Evolutionary conservation across 257 asterid genomes (phyloP).

Genomic region (Agastache rugosa): DNA sequence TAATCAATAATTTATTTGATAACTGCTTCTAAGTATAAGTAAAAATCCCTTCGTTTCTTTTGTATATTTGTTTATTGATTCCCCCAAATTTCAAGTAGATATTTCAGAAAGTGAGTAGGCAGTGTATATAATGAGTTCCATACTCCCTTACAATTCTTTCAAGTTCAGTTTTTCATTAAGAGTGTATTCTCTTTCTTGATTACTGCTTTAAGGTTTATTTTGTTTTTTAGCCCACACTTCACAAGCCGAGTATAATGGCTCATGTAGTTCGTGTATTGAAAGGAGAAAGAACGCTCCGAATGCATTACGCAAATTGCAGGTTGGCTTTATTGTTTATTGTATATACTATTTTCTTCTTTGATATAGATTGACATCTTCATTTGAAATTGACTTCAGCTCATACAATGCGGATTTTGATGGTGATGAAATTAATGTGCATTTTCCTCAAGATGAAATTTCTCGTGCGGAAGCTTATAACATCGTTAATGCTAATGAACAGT

Average conservation of each 20-base stretch:
- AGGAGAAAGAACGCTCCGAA: slow-evolving; percentile 97
- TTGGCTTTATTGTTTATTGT: slow-evolving; percentile 38
- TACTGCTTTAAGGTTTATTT: slow-evolving; percentile 31
- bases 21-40: slow-evolving; percentile 15
- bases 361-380: slow-evolving; percentile 40
- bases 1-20: slow-evolving; percentile 9
- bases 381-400: slow-evolving; percentile 61
- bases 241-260: slow-evolving; percentile 99
- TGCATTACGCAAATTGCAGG: slow-evolving; percentile 99
- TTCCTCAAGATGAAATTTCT: slow-evolving; percentile 99
- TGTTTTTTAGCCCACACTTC: slow-evolving; percentile 92
- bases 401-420: slow-evolving; percentile 99
- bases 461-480: slow-evolving; percentile 99
- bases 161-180: neutral
- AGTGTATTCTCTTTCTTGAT: slow-evolving; percentile 4
- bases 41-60: neutral
- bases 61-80: neutral
- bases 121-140: slow-evolving; percentile 11
- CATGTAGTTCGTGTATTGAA: slow-evolving; percentile 93
- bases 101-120: neutral
- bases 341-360: slow-evolving; percentile 21
- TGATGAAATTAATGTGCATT: slow-evolving; percentile 98
- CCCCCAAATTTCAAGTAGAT: slow-evolving; percentile 9
- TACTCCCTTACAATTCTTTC: neutral
- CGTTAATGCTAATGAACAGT: slow-evolving; percentile 97